These are phyloP conservation scores for Decorospora gaudefroyi DNA, from an alignment of 2,329 filamentous ascomycete genomes.

Conservation along the genomic window DNA sequence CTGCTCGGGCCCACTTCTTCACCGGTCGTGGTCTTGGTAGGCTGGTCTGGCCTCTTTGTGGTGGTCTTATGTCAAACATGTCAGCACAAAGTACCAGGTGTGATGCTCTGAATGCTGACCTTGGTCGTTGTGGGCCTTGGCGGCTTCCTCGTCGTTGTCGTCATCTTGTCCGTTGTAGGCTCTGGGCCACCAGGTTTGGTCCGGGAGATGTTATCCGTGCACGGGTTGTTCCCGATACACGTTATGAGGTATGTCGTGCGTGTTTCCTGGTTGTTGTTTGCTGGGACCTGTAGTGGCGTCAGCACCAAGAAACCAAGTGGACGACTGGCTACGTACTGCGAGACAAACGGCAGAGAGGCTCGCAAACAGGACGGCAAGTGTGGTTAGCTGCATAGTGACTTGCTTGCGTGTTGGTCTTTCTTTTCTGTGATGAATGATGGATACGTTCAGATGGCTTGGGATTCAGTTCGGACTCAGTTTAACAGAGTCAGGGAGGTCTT, in stretches of 20 bases:
- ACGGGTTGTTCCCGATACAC: constrained; percentile 28
- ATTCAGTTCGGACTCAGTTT: background rate
- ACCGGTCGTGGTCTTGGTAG: constrained; percentile 14
- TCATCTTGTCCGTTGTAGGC: constrained; percentile 16
- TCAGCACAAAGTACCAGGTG: background rate
- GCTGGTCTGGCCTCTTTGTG: constrained; percentile 11
- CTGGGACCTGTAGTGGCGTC: constrained; percentile 21
- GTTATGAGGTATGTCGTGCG: constrained; percentile 38
- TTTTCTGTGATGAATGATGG: background rate
- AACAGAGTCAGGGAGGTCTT: constrained; percentile 15
- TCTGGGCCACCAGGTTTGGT: constrained; percentile 9
- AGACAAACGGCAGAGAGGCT: constrained; percentile 20
- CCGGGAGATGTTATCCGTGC: constrained; percentile 18
- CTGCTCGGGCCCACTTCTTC: constrained; percentile 35
- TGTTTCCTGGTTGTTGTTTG: constrained; percentile 23
- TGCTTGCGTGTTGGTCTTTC: background rate
- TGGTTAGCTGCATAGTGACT: constrained; percentile 27
- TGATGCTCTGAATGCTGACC: background rate
- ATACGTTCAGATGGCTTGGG: background rate
- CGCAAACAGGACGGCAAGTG: constrained; percentile 18
- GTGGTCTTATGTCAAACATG: constrained; percentile 4
- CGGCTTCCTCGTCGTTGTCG: constrained; percentile 14
- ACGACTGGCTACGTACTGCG: constrained; percentile 22
- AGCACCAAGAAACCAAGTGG: background rate
- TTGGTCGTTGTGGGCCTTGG: constrained; percentile 13